Evolutionary conservation across 2,329 filamentous ascomycete genomes (phyloP), one percentile per base, ranked within the genome.

Genomic region (Byssoonygena ceratinophila): DNA sequence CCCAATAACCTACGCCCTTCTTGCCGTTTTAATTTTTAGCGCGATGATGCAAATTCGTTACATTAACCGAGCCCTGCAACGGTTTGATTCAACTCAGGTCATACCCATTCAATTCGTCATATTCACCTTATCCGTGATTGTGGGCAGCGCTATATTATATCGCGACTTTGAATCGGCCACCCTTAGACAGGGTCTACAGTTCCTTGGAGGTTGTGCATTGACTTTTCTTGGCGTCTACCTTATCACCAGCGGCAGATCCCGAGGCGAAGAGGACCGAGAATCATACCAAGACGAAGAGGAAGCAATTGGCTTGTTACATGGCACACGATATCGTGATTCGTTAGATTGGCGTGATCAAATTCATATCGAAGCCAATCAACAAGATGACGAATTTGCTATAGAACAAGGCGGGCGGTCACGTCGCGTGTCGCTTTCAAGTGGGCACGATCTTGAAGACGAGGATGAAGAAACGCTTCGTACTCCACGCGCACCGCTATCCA

Each of bases 41-140:
- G 92, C 92, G 5, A 75, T 98, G 55, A 89, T 97, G 85, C 92
- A 98, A 71, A 91, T 98, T 61, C 91, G 88, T 65, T 98, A 97
- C 65, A 80, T 98, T 66, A 98, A 97, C 71, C 86, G 81, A 48
- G 83, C 84, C 1, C 75, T 98, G 49, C 90, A 96, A 66, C 82
- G 87, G 44, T 98, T 97, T 72, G 88, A 96, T 68, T 95, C 92
- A 5, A 98, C 92, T 0, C 89, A 96, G 66, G 92, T 98, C 60
- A 98, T 98, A 57, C 92, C 92, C 0, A 92, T 92, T 12, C 92
- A 98, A 64, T 98, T 98, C 61, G 92, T 98, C 46, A 80, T 94
- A 57, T 98, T 98, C 67, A 98, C 92, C 0, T 76, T 98, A 6
- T 94, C 87, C 4, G 92, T 97, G 57, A 97, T 98, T 60, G 77